Base-by-base conservation (phyloP, 768 basidiomycete species). In the Pisolithus albus region DNA sequence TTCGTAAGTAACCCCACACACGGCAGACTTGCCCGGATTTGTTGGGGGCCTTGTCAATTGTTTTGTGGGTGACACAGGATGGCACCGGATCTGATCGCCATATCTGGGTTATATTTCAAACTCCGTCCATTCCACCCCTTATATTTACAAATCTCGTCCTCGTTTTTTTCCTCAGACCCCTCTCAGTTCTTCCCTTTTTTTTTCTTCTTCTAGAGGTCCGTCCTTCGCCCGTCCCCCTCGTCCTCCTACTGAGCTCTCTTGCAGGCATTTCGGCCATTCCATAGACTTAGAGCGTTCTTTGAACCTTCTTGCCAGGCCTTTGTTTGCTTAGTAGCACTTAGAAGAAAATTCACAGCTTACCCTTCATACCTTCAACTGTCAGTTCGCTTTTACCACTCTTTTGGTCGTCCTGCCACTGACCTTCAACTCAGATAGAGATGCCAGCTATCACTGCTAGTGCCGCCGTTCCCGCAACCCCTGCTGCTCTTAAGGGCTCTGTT, bases 391-490 rank as follows among this genome's bases (percentile, higher is more conserved):
- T 7, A 50, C 50, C 53, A 42, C 47, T 30, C 30, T 4, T 37
- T 8, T 24, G 40, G 46, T 28, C 6, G 46, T 6, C 19, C 15
- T 8, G 19, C 46, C 19, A 11, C 30, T 47, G 16, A 24, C 38
- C 39, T 7, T 56, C 84, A 80, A 80, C 72, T 62, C 65, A 47
- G 28, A 47, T 70, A 74, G 75, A 83, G 72, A 92, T 92, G 88
- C 86, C 88, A 58, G 83, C 88, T 73, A 80, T 81, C 70, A 84
- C 83, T 55, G 81, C 88, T 62, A 71, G 81, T 61, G 67, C 81
- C 65, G 59, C 72, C 72, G 71, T 78, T 66, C 23, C 73, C 54
- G 78, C 86, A 60, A 72, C 80, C 56, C 80, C 86, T 54, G 83
- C 80, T 61, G 79, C 80, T 53, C 82, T 90, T 72, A 90, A 90